phyloP scores from a whole-genome alignment of 495 filamentous ascomycete genomes.

The Aspergillus avenaceus region DNA sequence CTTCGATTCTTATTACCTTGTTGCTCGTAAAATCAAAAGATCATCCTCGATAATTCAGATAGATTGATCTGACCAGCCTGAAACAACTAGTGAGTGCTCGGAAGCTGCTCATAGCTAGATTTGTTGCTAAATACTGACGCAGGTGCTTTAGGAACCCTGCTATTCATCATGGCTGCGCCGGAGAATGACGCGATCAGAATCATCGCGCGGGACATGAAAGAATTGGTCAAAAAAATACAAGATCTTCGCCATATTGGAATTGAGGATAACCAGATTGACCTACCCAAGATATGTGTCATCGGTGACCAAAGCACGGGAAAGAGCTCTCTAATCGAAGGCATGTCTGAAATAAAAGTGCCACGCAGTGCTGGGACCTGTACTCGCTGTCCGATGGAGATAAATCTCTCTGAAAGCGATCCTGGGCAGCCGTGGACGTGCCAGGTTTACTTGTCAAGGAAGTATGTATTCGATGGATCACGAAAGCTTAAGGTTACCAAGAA shows the following conservation, averaged over 20 bases:
- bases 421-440: constrained; percentile 55
- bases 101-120: no score
- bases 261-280: constrained; percentile 51
- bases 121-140: background rate
- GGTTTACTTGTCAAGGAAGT: constrained; percentile 57
- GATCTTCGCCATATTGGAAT: constrained; percentile 44
- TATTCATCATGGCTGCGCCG: background rate
- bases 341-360: constrained; percentile 74
- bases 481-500: constrained; percentile 19
- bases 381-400: constrained; percentile 72
- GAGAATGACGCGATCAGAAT: constrained; percentile 21
- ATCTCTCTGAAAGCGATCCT: constrained; percentile 50
- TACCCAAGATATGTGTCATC: constrained; percentile 74
- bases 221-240: constrained; percentile 43
- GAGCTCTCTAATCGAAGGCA: constrained; percentile 72
- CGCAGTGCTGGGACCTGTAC: constrained; percentile 69
- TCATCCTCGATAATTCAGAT: no score
- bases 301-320: constrained; percentile 83
- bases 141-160: background rate
- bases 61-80: no score
- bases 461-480: constrained; percentile 39
- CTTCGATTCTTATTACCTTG: no score
- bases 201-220: constrained; percentile 36
- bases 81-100: no score
- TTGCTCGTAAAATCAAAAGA: no score